Evolutionary conservation across 352 stramenopile species (phyloP), one percentile per base, ranked within the genome.

Genomic region (Phytopythium chamaehyphon): DNA sequence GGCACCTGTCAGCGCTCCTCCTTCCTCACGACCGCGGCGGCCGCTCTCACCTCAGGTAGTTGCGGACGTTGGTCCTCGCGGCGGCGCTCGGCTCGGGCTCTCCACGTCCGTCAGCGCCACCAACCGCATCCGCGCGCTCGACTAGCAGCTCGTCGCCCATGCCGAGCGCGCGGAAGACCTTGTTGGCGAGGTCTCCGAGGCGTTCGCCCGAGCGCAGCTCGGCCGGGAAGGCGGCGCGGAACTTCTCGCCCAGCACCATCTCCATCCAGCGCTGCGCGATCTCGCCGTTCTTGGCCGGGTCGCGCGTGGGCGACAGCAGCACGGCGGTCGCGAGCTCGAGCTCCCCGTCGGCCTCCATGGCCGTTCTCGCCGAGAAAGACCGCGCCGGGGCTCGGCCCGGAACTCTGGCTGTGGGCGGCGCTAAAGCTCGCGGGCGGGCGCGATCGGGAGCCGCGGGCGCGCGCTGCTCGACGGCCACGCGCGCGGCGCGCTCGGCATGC

Each of bases 241-340:
- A 76, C 62, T 89, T 90, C 44, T 93, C 82, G 37, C 79, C 78
- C 18, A 93, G 72, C 52, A 95, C 83, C 84, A 95, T 93, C 54
- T 92, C 84, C 59, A 95, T 88, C 84, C 84, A 95, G 42, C 82
- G 77, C 51, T 77, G 75, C 37, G 85, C 82, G 61, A 93, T 85
- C 51, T 88, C 78, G 45, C 73, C 69, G 53, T 77, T 77, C 51
- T 73, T 72, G 57, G 58, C 62, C 37, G 52, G n/a, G 40, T 73
- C 64, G 54, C 51, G 51, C 40, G 66, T 66, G 46, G 71, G 61
- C 47, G 69, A 70, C 18, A 77, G 61, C 62, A 62, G 62, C 39
- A 69, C 55, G 45, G 54, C 55, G 38, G 63, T 66, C 11, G 54
- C 55, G 26, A 69, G 55, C 28, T 73, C 55, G 26, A 69, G 55